Conservation (phyloP, 2,329 filamentous ascomycete genomes). For the Trematosphaeria pertusa region DNA sequence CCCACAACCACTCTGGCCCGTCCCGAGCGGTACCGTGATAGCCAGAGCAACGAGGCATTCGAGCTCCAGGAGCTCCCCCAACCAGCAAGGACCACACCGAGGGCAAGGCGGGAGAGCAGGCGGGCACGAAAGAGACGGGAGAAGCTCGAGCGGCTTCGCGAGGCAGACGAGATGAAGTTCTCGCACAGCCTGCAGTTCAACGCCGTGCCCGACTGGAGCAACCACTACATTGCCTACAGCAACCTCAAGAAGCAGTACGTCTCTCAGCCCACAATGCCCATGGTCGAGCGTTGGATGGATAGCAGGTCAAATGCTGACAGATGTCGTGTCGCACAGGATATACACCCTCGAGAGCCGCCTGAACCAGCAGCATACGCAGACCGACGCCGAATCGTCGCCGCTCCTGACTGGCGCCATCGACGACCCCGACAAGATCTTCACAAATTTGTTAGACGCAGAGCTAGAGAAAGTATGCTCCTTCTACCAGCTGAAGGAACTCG, state of each 20-base stretch:
- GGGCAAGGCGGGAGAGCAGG: slow-evolving; percentile 24
- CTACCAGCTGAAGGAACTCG: slow-evolving; percentile 86
- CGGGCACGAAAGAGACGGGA: slow-evolving; percentile 58
- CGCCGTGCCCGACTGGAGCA: slow-evolving; percentile 99
- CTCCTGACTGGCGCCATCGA: slow-evolving; percentile 70
- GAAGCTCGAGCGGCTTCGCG: slow-evolving; percentile 74
- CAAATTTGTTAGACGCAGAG: slow-evolving; percentile 81
- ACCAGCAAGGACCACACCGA: slow-evolving; percentile 8
- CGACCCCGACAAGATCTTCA: slow-evolving; percentile 83
- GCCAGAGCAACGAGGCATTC: slow-evolving; percentile 28
- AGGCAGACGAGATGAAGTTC: slow-evolving; percentile 96
- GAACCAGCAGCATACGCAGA: slow-evolving; percentile 64
- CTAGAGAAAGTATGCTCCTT: slow-evolving; percentile 94
- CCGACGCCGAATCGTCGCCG: slow-evolving; percentile 83
- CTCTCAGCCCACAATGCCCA: neutral
- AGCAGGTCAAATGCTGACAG: slow-evolving; percentile 25
- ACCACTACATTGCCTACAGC: slow-evolving; percentile 96
- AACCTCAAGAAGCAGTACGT: slow-evolving; percentile 97
- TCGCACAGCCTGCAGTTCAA: slow-evolving; percentile 99
- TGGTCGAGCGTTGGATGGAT: neutral
- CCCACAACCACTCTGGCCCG: slow-evolving; percentile 34
- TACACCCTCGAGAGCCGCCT: slow-evolving; percentile 91
- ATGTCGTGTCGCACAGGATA: slow-evolving; percentile 65
- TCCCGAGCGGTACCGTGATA: slow-evolving; percentile 25
- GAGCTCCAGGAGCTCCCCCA: slow-evolving; percentile 41